Evolutionary conservation across 148 eudicot genomes (phyloP), one percentile per base, ranked within the genome.

Genomic region (Pouteria glomerata): DNA sequence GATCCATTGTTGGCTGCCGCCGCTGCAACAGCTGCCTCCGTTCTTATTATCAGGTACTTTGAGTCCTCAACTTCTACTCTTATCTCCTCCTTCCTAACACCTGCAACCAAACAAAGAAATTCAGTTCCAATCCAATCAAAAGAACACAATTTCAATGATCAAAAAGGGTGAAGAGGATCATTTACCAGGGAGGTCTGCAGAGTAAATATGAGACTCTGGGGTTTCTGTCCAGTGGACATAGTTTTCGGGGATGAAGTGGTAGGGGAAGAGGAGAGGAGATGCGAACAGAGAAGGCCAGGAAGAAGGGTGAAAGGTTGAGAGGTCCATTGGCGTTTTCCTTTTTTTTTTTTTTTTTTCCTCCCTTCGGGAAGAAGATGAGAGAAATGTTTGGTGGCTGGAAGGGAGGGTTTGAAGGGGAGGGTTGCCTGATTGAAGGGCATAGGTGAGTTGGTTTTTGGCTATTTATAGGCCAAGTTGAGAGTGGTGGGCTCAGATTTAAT

Each of bases 1-100:
- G n/a, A n/a, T n/a, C n/a, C n/a, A n/a, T n/a, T n/a, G n/a, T n/a
- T n/a, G 3, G 85, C 76, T 34, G 58, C 78, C 0, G 66, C 41
- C 16, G 82, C 44, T 24, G 79, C 63, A 11, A 70, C 76, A 0
- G 27, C 31, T 0, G 78, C 65, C 66, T 77, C 91, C 0, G 97
- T 87, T 58, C 88, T 75, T 26, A 91, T 89, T 63, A 87, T 87
- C 34, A 91, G 81, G 84, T 85, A 89, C 8, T 16, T 80, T 34
- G 90, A 85, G 75, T 89, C 97, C 76, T 91, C 94, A 57, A 89
- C 79, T 74, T 91, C 97, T 41, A 88, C 91, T 71, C 75, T 87
- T 56, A 91, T 82, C 30, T 85, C 85, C 74, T 88, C 91, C 57
- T 91, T 91, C 75, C 81, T 86, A 48, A 86, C 84, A 78, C 93